Conservation (phyloP, 208 protist genomes). For the Herpetomonas tarakana region DNA sequence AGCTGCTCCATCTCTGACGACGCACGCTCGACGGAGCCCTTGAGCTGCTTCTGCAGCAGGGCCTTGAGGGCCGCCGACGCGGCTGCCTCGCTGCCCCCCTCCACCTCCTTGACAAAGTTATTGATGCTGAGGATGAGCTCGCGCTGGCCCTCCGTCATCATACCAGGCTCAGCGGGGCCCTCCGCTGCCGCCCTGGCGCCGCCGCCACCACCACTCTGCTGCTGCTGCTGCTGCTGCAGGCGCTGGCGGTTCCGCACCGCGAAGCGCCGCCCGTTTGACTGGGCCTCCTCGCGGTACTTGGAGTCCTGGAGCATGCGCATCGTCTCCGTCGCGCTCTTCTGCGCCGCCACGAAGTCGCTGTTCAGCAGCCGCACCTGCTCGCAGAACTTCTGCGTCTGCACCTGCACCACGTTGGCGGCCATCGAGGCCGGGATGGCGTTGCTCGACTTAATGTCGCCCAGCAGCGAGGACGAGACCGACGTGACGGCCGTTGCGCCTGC, state of each 20-base stretch:
- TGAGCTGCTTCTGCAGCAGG: constrained; percentile 64
- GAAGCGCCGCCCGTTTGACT: constrained; percentile 70
- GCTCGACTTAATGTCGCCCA: constrained; percentile 59
- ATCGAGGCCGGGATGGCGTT: constrained; percentile 64
- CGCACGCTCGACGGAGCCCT: constrained; percentile 61
- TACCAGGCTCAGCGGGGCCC: constrained; percentile 25
- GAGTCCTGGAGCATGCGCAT: constrained; percentile 82
- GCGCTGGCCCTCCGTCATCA: constrained; percentile 53
- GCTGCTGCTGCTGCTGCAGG: constrained; percentile 28
- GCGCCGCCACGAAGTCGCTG: constrained; percentile 58
- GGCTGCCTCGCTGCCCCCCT: constrained; percentile 44
- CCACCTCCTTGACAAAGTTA: constrained; percentile 64
- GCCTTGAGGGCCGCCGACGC: constrained; percentile 55
- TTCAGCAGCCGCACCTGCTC: constrained; percentile 66
- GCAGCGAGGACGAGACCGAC: constrained; percentile 77
- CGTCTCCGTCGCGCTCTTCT: constrained; percentile 63
- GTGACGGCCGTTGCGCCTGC: constrained; percentile 43
- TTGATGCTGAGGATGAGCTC: constrained; percentile 66
- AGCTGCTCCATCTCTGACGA: constrained; percentile 53
- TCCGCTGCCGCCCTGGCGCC: constrained; percentile 1
- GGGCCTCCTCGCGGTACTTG: constrained; percentile 65
- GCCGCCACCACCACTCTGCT: constrained; percentile 9
- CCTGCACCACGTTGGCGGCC: constrained; percentile 56
- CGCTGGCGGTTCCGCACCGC: constrained; percentile 71
- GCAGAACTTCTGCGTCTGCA: constrained; percentile 76